Base-by-base conservation (phyloP, 2,329 filamentous ascomycete species). In the Ophiostoma perfectum region DNA sequence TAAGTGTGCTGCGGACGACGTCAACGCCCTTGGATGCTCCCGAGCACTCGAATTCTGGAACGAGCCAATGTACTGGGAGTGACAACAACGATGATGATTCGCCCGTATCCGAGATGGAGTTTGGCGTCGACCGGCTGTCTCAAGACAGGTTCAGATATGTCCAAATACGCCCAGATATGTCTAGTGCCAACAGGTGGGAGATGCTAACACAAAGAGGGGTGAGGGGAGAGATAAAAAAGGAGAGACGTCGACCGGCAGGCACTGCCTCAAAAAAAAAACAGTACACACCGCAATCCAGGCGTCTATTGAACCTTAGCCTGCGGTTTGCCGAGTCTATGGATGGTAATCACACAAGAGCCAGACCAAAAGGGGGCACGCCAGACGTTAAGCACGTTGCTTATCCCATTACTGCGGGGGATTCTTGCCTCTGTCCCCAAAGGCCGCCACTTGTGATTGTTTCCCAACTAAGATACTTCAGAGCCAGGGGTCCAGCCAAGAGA, bases 1-100 rank as follows among this genome's bases (percentile, higher is more conserved):
- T 49, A 45, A 67, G n/a, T 60, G 45, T 67, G 66, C 68, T 69
- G 66, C 68, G 68, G 68, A 65, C 63, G 42, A 65, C 27, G 27
- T 60, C 55, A 60, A 55, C 49, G 49, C 18, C 55, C 27, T 18
- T 60, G 55, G 12, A 12, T 12, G n/a, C 12, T 18, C 18, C 12
- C 55, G 18, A 55, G 49, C 18, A 27, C 27, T 55, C 3, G 49
- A 8, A 27, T 55, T 55, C 49, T 55, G 27, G 49, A 55, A 55
- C 49, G 47, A 27, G 5, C n/a, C 49, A 55, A 18, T 16, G 18
- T 55, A 27, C 49, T 55, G 18, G 49, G n/a, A 11, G 49, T 6
- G n/a, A 55, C n/a, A 55, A 18, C 4, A 55, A n/a, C 49, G 49
- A 55, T 36, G 49, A 55, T 9, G 49, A 27, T 55, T 55, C 49